Base-by-base conservation (phyloP, 2,329 filamentous ascomycete genomes). In the Exserohilum turcica region DNA sequence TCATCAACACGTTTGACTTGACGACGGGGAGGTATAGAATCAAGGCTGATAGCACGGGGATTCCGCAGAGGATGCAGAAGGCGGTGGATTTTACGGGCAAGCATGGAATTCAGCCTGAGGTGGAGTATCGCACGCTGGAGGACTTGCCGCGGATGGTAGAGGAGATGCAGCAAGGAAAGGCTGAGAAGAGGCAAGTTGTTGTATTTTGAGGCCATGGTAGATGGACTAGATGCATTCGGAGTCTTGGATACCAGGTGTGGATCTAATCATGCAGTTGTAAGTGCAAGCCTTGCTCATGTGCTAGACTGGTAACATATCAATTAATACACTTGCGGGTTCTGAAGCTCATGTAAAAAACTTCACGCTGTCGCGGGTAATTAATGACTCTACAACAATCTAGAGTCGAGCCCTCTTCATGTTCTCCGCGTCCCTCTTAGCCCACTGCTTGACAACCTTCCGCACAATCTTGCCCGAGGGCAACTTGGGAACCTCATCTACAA, bases 391-490 rank as follows among this genome's bases (percentile, higher is more conserved):
- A 4, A 28, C 9, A 10, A n/a, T 40, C 29, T 57, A 71, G 24
- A 71, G 43, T 28, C 61, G 70, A 5, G 66, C 59, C 50, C 61
- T 72, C 6, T 59, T 59, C 45, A 76, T 64, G 35, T 60, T 67
- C 43, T 73, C 61, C 2, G 78, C 79, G 68, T 85, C 83, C 52
- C 74, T 73, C 71, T 82, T 84, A 6, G 82, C 79, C 82, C 82
- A 84, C 37, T 84, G 81, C 59, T 80, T 78, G 73, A 86, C 74
- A 5, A 80, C 66, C 60, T 84, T 84, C 43, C 82, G 74, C 66
- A 82, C 76, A 44, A 86, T 84, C 76, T 86, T 86, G 7, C 83
- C 83, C 54, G 79, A 82, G 10, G 80, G 78, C 39, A 84, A 70
- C 66, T 84, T 84, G 0, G 83, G 83, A 47, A 86, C 79, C 57